These are phyloP conservation scores for Dactylonectria macrodidyma DNA, from an alignment of 2,329 filamentous ascomycete genomes.

Conservation along the genomic window DNA sequence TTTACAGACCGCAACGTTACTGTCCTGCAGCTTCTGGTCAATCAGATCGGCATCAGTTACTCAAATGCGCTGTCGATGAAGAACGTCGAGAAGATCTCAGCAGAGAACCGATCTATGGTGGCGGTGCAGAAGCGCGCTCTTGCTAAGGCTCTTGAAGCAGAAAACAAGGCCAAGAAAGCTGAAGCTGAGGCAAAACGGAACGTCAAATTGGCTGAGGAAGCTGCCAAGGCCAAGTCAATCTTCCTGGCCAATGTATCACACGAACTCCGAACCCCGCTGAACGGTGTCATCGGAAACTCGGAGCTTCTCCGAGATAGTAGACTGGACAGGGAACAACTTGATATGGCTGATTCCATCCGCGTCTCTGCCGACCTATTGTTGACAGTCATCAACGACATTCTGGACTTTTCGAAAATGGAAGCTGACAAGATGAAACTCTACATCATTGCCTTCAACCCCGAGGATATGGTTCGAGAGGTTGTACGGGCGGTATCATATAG, in stretches of 20 bases:
- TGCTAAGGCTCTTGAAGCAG: constrained; percentile 79
- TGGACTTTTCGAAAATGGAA: constrained; percentile 96
- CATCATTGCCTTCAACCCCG: constrained; percentile 77
- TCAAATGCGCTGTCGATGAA: constrained; percentile 78
- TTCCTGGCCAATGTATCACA: constrained; percentile 87
- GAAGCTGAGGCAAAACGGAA: constrained; percentile 84
- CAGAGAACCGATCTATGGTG: constrained; percentile 84
- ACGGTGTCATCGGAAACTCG: constrained; percentile 90
- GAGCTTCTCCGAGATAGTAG: constrained; percentile 85
- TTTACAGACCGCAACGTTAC: constrained; percentile 83
- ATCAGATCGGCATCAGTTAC: constrained; percentile 83
- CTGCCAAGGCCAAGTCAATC: constrained; percentile 86
- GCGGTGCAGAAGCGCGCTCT: constrained; percentile 82
- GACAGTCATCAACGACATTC: constrained; percentile 95
- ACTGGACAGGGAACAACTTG: constrained; percentile 82
- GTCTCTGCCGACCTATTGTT: constrained; percentile 89
- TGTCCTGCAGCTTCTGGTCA: constrained; percentile 79
- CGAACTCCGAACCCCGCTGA: constrained; percentile 85
- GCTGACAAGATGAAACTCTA: constrained; percentile 89
- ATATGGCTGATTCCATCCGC: constrained; percentile 90
- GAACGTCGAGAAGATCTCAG: constrained; percentile 82
- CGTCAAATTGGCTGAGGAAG: constrained; percentile 86
- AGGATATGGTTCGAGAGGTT: constrained; percentile 77
- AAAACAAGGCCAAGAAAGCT: constrained; percentile 82
- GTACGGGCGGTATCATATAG: constrained; percentile 77